phyloP scores from a whole-genome alignment of 2,329 filamentous ascomycete genomes.

The Neonectria faginata region DNA sequence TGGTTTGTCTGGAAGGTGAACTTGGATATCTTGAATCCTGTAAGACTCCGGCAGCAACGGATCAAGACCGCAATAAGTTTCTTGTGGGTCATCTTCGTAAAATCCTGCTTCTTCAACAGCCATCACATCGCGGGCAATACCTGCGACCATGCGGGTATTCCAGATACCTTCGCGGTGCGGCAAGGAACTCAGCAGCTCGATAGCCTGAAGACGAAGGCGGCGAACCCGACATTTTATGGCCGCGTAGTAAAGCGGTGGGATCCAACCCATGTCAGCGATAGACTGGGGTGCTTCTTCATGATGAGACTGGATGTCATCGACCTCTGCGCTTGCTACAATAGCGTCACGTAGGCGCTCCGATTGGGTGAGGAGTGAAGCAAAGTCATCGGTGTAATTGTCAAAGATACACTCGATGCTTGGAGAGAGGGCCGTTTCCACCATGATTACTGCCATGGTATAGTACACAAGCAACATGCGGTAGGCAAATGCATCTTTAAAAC shows the following conservation, averaged over 20 bases:
- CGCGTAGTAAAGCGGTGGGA: conserved; percentile 58
- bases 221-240: conserved; percentile 60
- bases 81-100: conserved; percentile 4
- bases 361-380: conserved; percentile 49
- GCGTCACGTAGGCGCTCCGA: conserved; percentile 27
- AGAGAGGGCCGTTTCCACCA: conserved; percentile 51
- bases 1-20: conserved; percentile 4
- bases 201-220: conserved; percentile 53
- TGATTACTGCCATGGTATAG: conserved; percentile 57
- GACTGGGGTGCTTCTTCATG: conserved; percentile 47
- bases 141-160: conserved; percentile 50
- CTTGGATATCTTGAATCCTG: conserved; percentile 9
- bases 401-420: conserved; percentile 50
- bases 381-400: conserved; percentile 50
- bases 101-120: conserved; percentile 51
- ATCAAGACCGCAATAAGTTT: background rate
- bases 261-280: conserved; percentile 58
- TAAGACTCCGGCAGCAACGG: background rate
- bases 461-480: conserved; percentile 52
- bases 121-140: conserved; percentile 52
- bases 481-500: conserved; percentile 37
- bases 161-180: conserved; percentile 57
- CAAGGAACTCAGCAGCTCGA: conserved; percentile 46
- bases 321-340: conserved; percentile 11
- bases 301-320: conserved; percentile 20